Conservation (phyloP, 2,329 filamentous ascomycete species). For the Emergomyces africanus region DNA sequence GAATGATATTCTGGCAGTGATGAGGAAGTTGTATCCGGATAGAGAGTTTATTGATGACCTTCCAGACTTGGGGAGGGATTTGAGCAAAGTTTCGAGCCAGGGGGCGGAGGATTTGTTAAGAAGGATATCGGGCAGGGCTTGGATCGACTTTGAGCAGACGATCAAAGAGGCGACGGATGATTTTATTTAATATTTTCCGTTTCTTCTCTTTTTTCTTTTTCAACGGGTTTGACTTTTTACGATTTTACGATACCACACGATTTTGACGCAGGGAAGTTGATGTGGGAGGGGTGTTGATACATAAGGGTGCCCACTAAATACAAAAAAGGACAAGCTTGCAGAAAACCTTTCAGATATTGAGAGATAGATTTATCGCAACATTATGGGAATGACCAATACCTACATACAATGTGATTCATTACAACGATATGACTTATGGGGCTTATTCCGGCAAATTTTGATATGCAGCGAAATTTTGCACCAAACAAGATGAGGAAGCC, state of each 20-base stretch:
- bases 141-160: conserved; percentile 18
- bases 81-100: conserved; percentile 13
- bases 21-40: conserved; percentile 29
- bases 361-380: too few relatives aligned
- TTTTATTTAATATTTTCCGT: not conserved
- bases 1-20: conserved; percentile 28
- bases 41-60: conserved; percentile 22
- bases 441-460: not conserved
- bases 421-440: not conserved
- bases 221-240: not conserved
- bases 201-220: not conserved
- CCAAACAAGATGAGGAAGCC: not conserved
- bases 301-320: not conserved
- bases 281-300: not conserved
- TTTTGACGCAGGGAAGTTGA: not conserved
- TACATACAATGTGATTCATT: not conserved
- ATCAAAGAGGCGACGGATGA: not conserved
- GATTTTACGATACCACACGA: too few relatives aligned
- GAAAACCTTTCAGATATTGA: not conserved
- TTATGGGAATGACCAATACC: not conserved
- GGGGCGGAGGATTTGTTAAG: conserved; percentile 19
- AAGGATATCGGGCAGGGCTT: conserved; percentile 18
- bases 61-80: conserved; percentile 12
- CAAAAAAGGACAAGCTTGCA: not conserved
- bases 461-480: not conserved